Conservation (phyloP, 352 stramenopile genomes). For the Pythium rishiriense region DNA sequence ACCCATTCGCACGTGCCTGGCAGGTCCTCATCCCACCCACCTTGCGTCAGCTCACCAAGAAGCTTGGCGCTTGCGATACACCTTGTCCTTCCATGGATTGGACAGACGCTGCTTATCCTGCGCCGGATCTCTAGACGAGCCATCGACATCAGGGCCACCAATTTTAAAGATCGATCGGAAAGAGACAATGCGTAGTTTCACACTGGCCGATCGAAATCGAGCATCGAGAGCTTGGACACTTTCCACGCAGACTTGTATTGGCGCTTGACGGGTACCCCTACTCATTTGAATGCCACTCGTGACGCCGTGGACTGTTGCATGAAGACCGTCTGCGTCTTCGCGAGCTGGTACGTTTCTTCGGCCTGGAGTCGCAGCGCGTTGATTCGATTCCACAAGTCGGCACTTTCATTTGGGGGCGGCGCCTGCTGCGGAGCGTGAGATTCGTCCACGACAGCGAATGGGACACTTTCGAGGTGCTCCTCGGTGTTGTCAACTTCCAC, state of each 20-base stretch:
- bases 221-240: not conserved
- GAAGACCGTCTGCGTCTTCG: slow-evolving; percentile 10
- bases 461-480: not conserved
- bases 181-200: too few species aligned
- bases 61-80: not conserved
- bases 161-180: too few species aligned
- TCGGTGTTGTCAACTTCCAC: not conserved
- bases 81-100: not conserved
- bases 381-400: slow-evolving; percentile 10
- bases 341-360: slow-evolving; percentile 24
- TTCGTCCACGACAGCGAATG: not conserved
- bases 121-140: not conserved
- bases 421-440: not conserved
- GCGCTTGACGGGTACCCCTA: not conserved
- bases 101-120: not conserved
- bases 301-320: slow-evolving; percentile 1
- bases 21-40: not conserved
- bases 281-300: not conserved
- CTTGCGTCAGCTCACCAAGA: not conserved
- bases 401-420: not conserved
- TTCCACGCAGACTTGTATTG: not conserved
- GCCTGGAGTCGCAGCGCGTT: slow-evolving; percentile 17
- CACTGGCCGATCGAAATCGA: not conserved
- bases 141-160: too few species aligned
- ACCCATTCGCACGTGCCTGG: not conserved